A percentile compares a stretch with the other conserved stretches of the same genome.
phyloP scores from a whole-genome alignment of 2,329 filamentous ascomycete genomes.

The Pyrenochaeta sp. region DNA sequence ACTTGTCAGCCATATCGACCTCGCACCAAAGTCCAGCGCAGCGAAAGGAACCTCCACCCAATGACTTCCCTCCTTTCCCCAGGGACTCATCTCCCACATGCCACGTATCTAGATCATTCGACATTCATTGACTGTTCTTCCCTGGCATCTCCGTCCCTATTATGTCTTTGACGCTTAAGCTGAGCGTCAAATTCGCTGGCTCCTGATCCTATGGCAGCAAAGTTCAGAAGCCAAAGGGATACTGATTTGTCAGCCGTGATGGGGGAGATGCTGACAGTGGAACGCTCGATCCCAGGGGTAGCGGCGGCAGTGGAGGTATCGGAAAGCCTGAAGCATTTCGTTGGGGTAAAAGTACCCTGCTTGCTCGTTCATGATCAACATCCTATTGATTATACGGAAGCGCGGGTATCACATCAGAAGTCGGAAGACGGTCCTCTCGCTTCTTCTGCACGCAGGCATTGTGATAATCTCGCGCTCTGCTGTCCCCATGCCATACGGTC shows the following conservation, averaged over 20 bases:
- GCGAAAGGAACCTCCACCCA: conserved; percentile 8
- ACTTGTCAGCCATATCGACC: conserved; percentile 3
- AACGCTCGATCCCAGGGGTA: background rate
- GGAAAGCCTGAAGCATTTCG: background rate
- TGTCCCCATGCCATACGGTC: background rate
- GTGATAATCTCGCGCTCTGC: background rate
- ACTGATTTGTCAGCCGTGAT: background rate
- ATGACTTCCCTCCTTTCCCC: conserved; percentile 8
- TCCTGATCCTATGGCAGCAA: background rate
- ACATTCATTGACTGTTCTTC: background rate
- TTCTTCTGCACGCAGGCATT: background rate
- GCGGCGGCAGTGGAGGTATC: background rate
- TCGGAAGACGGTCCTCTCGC: background rate
- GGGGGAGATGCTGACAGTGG: background rate
- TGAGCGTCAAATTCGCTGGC: background rate
- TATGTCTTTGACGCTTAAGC: background rate
- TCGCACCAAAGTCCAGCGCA: conserved; percentile 12
- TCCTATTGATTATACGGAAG: background rate
- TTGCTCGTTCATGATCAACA: background rate
- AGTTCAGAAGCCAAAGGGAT: conserved; percentile 2
- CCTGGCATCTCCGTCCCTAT: background rate
- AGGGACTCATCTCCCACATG: background rate
- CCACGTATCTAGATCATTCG: background rate
- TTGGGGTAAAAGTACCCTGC: background rate
- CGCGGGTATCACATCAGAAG: background rate